These are phyloP conservation scores for Suhomyces wounanorum DNA, from an alignment of 1,139 yeast species.

Conservation along the genomic window DNA sequence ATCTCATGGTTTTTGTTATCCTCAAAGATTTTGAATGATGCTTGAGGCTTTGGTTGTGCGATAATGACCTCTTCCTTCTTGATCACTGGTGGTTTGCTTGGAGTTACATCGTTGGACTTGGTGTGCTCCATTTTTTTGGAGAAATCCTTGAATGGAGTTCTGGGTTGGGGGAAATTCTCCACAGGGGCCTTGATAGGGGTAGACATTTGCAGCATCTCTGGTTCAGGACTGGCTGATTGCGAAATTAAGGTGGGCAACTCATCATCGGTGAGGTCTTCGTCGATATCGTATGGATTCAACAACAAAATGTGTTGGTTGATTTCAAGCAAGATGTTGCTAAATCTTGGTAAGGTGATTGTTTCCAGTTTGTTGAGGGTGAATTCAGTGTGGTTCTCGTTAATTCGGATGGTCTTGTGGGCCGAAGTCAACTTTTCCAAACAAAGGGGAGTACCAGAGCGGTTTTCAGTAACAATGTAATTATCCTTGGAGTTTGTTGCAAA, in stretches of 20 bases:
- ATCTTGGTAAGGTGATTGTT: conserved; percentile 54
- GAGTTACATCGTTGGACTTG: conserved; percentile 16
- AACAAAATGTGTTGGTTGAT: conserved; percentile 61
- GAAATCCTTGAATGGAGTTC: conserved; percentile 15
- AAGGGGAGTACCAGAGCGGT: conserved; percentile 25
- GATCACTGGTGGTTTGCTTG: conserved; percentile 15
- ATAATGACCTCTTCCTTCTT: not conserved
- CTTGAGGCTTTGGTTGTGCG: conserved; percentile 21
- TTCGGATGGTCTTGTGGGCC: conserved; percentile 39
- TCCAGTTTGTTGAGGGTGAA: conserved; percentile 58
- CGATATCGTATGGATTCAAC: conserved; percentile 50
- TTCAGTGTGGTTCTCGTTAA: conserved; percentile 53
- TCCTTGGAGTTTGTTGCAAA: conserved; percentile 27
- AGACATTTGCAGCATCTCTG: not conserved
- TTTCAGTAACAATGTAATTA: conserved; percentile 38
- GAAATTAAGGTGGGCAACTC: conserved; percentile 32
- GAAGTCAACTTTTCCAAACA: conserved; percentile 17
- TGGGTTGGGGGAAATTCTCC: conserved; percentile 12
- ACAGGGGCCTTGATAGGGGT: conserved; percentile 13
- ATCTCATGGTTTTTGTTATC: conserved; percentile 10
- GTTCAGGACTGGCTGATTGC: conserved; percentile 5
- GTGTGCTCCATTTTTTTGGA: conserved; percentile 1
- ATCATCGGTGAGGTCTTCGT: conserved; percentile 47
- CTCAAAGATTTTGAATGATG: conserved; percentile 19
- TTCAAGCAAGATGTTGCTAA: conserved; percentile 60